These are phyloP conservation scores for Ananas comosus DNA, from an alignment of 176 grass and related monocot genomes.

Conservation along the genomic window DNA sequence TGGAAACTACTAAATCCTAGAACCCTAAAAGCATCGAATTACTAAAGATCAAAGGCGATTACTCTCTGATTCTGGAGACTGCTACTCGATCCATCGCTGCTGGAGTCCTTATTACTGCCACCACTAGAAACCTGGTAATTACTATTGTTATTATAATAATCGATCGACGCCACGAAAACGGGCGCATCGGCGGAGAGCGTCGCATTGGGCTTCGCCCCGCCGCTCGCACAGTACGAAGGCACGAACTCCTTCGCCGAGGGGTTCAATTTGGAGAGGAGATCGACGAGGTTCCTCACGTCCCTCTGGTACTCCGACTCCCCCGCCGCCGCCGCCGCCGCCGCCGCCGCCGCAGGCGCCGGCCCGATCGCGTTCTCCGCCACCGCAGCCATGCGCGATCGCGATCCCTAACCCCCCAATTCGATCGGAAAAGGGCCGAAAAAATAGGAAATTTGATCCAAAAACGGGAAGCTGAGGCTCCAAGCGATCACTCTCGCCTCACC, in stretches of 20 bases:
- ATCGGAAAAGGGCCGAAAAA: too few relatives aligned
- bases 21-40: slow-evolving; percentile 13
- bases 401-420: too few relatives aligned
- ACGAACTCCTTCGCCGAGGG: slow-evolving; percentile 88
- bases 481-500: too few relatives aligned
- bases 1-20: slow-evolving; percentile 18
- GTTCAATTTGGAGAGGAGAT: slow-evolving; percentile 92
- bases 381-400: slow-evolving; percentile 49
- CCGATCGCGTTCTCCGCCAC: slow-evolving; percentile 48
- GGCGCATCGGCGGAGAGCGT: slow-evolving; percentile 77
- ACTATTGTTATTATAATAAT: slow-evolving; percentile 12
- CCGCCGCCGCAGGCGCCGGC: slow-evolving; percentile 2
- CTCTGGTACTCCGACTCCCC: slow-evolving; percentile 68
- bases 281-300: slow-evolving; percentile 77
- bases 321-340: slow-evolving; percentile 27
- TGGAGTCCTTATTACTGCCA: slow-evolving; percentile 13
- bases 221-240: slow-evolving; percentile 44
- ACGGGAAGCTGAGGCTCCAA: too few relatives aligned
- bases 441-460: too few relatives aligned
- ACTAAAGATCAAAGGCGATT: slow-evolving; percentile 13
- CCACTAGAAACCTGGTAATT: not conserved
- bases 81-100: slow-evolving; percentile 52
- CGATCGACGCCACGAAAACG: slow-evolving; percentile 40
- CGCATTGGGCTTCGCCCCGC: slow-evolving; percentile 12
- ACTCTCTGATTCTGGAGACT: slow-evolving; percentile 47